Evolutionary conservation across 1,284 basidiomycete species (phyloP), one percentile per base, ranked within the genome.

Genomic region (Serendipita sp.): DNA sequence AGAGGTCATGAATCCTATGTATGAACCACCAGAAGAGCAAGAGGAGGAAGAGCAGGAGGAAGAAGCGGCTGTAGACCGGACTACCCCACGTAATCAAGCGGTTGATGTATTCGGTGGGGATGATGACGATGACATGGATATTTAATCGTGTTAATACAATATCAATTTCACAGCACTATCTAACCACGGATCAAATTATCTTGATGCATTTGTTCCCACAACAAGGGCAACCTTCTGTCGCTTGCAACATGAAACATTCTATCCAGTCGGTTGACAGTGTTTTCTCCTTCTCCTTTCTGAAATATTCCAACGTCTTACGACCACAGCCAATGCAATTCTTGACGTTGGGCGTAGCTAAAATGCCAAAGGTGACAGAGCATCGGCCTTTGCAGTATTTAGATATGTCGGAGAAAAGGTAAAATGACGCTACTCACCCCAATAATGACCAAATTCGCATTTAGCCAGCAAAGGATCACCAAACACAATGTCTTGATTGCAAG

Each of bases 21-120:
- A 58, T 58, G 53, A 58, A 58, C 53, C 53, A 29, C 53, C 17
- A n/a, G 53, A 58, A 49, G 53, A 58, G 22, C 26, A 58, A n/a
- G 53, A 58, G 8, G 53, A 58, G 17, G 53, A 17, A 58, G 53
- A 29, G n/a, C 17, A 4, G 10, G 32, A 10, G 6, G 53, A 4
- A 30, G 6, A 5, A n/a, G 8, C 17, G 6, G 5, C 47, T 8
- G 17, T 8, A n/a, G 47, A 49, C 5, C 17, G 8, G 47, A 49
- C 47, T 5, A 35, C 8, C 53, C 22, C 32, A 4, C 26, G 45
- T 22, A 29, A n/a, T 49, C 45, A 17, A 49, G 45, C 15, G 17
- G 29, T 49, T 29, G 45, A 49, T 5, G 45, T 49, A 6, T 49
- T 49, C 26, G 45, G 45, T 6, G 45, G 17, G 45, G 45, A 49